Conservation (phyloP, 2,329 filamentous ascomycete genomes). For the Zopfia rhizophila region DNA sequence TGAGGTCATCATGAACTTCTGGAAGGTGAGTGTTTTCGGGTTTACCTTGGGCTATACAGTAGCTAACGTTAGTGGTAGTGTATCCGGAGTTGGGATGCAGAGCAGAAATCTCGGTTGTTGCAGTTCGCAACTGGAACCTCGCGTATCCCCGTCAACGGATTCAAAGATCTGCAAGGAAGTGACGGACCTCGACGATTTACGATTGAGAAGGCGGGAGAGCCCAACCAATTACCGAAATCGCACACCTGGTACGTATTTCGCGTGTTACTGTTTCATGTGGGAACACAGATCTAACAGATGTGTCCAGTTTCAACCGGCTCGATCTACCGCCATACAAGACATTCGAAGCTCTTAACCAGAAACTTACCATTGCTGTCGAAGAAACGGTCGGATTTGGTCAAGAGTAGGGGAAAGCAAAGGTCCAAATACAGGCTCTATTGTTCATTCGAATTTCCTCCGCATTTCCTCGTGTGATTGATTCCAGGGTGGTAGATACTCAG, state of each 20-base stretch:
- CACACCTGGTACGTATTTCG: conserved; percentile 85
- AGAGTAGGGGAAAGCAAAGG: conserved; percentile 75
- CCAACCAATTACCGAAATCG: conserved; percentile 90
- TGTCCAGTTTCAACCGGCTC: conserved; percentile 88
- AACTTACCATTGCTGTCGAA: conserved; percentile 96
- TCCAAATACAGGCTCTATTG: no score
- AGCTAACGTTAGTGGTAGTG: conserved; percentile 58
- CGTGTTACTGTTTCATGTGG: background rate
- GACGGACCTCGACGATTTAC: conserved; percentile 96
- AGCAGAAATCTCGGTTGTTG: conserved; percentile 94
- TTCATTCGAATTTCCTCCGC: no score
- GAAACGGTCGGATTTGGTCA: conserved; percentile 99
- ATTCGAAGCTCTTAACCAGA: conserved; percentile 83
- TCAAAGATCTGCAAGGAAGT: conserved; percentile 98
- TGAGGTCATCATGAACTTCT: conserved; percentile 98
- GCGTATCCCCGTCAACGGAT: conserved; percentile 97
- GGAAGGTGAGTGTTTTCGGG: conserved; percentile 70
- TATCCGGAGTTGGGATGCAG: conserved; percentile 95
- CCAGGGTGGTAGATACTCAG: no score
- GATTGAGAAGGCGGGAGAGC: conserved; percentile 96
- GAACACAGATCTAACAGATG: conserved; percentile 28
- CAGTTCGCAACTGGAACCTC: conserved; percentile 98
- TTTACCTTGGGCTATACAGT: background rate
- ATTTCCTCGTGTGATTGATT: no score
- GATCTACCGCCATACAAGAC: conserved; percentile 94